Percentiles rank a stretch among this genome's conserved stretches.
These are phyloP conservation scores for Candida freyschussii DNA, from an alignment of 1,139 yeast genomes.

Conservation along the genomic window DNA sequence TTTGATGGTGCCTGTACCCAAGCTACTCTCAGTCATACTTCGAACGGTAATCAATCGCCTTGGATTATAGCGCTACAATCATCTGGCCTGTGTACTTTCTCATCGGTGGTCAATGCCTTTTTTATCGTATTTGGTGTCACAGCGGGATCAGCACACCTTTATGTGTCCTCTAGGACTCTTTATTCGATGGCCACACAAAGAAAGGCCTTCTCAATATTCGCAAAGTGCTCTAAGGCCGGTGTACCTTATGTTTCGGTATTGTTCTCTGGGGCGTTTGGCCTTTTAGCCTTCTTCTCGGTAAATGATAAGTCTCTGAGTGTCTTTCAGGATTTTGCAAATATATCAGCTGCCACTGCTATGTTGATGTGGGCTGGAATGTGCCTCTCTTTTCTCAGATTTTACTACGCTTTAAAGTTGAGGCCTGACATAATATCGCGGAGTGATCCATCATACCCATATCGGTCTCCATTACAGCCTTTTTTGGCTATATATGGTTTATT, in stretches of 20 bases:
- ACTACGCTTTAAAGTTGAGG: slow-evolving; percentile 58
- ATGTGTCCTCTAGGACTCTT: slow-evolving; percentile 74
- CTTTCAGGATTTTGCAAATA: slow-evolving; percentile 58
- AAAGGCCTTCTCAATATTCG: slow-evolving; percentile 59
- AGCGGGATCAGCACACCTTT: slow-evolving; percentile 72
- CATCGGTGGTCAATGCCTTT: slow-evolving; percentile 60
- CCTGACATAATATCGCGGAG: slow-evolving; percentile 62
- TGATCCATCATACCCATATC: slow-evolving; percentile 68
- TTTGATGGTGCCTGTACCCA: slow-evolving; percentile 25
- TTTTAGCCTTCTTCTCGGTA: slow-evolving; percentile 56
- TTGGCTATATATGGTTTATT: slow-evolving; percentile 63
- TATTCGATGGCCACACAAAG: slow-evolving; percentile 71
- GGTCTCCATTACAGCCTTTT: slow-evolving; percentile 75
- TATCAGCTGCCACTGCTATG: slow-evolving; percentile 67
- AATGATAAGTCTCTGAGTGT: slow-evolving; percentile 57
- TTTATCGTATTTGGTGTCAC: slow-evolving; percentile 71
- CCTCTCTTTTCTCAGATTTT: slow-evolving; percentile 64
- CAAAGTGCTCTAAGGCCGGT: slow-evolving; percentile 58
- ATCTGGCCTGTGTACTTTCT: slow-evolving; percentile 58
- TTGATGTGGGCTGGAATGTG: slow-evolving; percentile 84
- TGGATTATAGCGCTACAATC: slow-evolving; percentile 78
- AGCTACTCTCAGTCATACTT: slow-evolving; percentile 3
- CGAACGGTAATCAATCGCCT: slow-evolving; percentile 66
- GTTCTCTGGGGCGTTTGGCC: slow-evolving; percentile 55
- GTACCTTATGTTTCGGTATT: slow-evolving; percentile 71